These are phyloP conservation scores for Boletus rex-veris DNA, from an alignment of 768 basidiomycete genomes.

Conservation along the genomic window DNA sequence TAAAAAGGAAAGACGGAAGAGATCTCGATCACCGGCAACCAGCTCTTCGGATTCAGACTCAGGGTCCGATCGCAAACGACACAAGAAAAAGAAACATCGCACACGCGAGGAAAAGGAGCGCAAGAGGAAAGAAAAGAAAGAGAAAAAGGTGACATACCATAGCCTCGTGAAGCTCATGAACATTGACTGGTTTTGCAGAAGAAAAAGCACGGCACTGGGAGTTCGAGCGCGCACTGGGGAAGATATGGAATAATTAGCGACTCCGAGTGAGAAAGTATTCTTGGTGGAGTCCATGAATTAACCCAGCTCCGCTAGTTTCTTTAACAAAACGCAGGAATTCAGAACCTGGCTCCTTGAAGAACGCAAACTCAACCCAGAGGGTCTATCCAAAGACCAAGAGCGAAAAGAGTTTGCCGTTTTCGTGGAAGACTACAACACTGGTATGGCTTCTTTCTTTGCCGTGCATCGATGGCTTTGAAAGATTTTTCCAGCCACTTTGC, in stretches of 20 bases:
- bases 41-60: slow-evolving; percentile 37
- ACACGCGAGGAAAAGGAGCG: slow-evolving; percentile 49
- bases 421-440: slow-evolving; percentile 82
- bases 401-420: slow-evolving; percentile 83
- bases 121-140: slow-evolving; percentile 64
- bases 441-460: slow-evolving; percentile 33
- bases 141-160: slow-evolving; percentile 51
- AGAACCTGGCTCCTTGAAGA: slow-evolving; percentile 93
- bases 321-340: slow-evolving; percentile 82
- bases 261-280: slow-evolving; percentile 57
- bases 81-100: slow-evolving; percentile 45
- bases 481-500: slow-evolving; percentile 66
- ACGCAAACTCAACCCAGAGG: slow-evolving; percentile 86
- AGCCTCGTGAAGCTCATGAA: background rate
- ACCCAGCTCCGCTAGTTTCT: slow-evolving; percentile 51
- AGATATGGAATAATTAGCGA: slow-evolving; percentile 87
- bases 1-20: slow-evolving; percentile 30
- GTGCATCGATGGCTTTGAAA: background rate
- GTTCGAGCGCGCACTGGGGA: slow-evolving; percentile 70
- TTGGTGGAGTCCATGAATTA: slow-evolving; percentile 5
- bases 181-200: slow-evolving; percentile 42
- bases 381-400: slow-evolving; percentile 77
- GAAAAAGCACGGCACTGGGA: slow-evolving; percentile 46
- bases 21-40: slow-evolving; percentile 39
- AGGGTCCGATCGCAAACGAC: slow-evolving; percentile 33